phyloP scores from a whole-genome alignment of 352 stramenopile species.

The Phytophthora pinifolia region DNA sequence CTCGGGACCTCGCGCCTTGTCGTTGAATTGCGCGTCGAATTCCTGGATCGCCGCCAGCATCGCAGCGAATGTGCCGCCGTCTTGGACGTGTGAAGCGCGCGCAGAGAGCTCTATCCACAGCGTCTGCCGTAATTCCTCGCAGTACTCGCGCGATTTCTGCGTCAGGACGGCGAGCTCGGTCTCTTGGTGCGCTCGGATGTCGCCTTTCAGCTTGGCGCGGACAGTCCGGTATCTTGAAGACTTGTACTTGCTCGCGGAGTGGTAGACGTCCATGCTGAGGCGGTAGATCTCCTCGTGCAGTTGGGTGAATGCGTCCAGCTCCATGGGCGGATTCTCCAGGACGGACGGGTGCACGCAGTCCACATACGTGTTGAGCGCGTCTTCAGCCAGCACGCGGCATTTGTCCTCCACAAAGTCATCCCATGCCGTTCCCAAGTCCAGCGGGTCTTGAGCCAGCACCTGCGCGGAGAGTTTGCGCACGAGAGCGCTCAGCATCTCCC shows the following conservation, averaged over 20 bases:
- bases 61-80: conserved; percentile 33
- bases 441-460: conserved; percentile 26
- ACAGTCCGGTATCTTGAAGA: conserved; percentile 47
- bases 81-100: conserved; percentile 5
- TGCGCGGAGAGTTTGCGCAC: conserved; percentile 38
- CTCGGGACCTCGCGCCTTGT: conserved; percentile 50
- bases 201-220: conserved; percentile 50
- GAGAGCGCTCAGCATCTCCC: conserved; percentile 47
- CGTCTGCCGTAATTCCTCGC: conserved; percentile 36
- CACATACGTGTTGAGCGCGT: conserved; percentile 69
- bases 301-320: conserved; percentile 59
- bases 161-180: conserved; percentile 42
- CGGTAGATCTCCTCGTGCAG: conserved; percentile 73
- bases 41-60: conserved; percentile 47
- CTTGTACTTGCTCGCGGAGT: conserved; percentile 42
- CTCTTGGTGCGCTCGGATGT: conserved; percentile 44
- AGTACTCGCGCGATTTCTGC: conserved; percentile 52
- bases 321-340: conserved; percentile 56
- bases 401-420: conserved; percentile 65
- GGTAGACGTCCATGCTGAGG: conserved; percentile 72
- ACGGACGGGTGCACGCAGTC: conserved; percentile 72
- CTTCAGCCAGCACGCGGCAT: conserved; percentile 48
- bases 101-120: conserved; percentile 46
- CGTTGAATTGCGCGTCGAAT: conserved; percentile 56
- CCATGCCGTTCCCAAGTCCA: conserved; percentile 66